Conservation (phyloP, 164 flowering plant species). For the Piper longum region DNA sequence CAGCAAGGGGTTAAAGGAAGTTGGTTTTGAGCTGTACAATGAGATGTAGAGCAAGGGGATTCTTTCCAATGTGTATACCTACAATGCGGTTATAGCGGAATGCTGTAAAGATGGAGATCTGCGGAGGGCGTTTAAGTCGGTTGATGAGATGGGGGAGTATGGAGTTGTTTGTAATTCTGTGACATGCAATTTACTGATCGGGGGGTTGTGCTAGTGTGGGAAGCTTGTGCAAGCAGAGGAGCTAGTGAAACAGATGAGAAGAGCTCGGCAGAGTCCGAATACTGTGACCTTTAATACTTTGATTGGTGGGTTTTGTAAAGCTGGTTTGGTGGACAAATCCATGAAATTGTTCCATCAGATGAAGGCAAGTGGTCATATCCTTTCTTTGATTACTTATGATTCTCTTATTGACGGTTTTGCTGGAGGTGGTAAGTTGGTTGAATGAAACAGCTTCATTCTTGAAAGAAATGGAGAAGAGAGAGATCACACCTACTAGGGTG, state of each 20-base stretch:
- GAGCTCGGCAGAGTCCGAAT: slow-evolving; percentile 32
- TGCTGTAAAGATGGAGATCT: slow-evolving; percentile 34
- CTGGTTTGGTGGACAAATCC: slow-evolving; percentile 38
- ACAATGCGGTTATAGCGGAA: slow-evolving; percentile 36
- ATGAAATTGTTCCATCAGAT: slow-evolving; percentile 22
- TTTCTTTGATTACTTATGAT: slow-evolving; percentile 52
- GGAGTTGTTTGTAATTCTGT: slow-evolving; percentile 46
- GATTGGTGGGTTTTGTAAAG: slow-evolving; percentile 45
- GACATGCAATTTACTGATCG: slow-evolving; percentile 45
- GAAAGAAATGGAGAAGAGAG: slow-evolving; percentile 62
- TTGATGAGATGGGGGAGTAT: slow-evolving; percentile 53
- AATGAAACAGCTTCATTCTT: slow-evolving; percentile 20
- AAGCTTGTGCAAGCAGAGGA: slow-evolving; percentile 33
- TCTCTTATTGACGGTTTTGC: slow-evolving; percentile 39
- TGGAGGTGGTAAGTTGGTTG: slow-evolving; percentile 23
- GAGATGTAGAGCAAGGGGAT: slow-evolving; percentile 49
- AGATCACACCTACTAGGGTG: slow-evolving; percentile 40
- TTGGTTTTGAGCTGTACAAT: slow-evolving; percentile 51
- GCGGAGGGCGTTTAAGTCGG: slow-evolving; percentile 27
- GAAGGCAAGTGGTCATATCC: slow-evolving; percentile 34
- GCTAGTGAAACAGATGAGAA: slow-evolving; percentile 29
- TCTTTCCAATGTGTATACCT: slow-evolving; percentile 42
- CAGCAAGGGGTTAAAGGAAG: slow-evolving; percentile 39
- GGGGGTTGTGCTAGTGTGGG: slow-evolving; percentile 35
- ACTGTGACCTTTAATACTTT: slow-evolving; percentile 41